These are phyloP conservation scores for Baorangia bicolor DNA, from an alignment of 768 basidiomycete species.

Conservation along the genomic window DNA sequence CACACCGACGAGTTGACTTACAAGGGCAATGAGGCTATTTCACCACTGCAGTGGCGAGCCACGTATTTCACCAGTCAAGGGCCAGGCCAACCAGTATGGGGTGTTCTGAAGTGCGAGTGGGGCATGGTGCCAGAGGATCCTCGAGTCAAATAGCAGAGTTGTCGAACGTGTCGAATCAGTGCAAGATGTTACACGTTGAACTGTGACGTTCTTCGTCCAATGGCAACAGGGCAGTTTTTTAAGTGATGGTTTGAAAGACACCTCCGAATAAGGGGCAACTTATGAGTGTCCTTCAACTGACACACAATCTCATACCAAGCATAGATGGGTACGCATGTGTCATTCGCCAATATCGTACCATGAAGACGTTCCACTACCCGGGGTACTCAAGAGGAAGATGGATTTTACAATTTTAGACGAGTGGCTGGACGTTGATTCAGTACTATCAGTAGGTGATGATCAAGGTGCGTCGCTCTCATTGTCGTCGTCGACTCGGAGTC, in stretches of 20 bases:
- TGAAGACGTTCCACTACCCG: slow-evolving; percentile 14
- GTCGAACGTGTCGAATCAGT: neutral
- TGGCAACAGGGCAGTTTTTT: neutral
- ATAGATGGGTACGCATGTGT: slow-evolving; percentile 28
- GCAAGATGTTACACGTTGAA: neutral
- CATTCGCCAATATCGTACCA: slow-evolving; percentile 14
- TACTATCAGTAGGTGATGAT: slow-evolving; percentile 10
- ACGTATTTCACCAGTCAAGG: neutral
- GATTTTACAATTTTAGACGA: slow-evolving; percentile 8
- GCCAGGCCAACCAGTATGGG: too few species aligned
- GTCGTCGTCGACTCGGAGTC: too few species aligned
- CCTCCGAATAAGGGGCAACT: neutral
- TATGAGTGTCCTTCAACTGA: neutral
- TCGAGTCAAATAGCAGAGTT: neutral
- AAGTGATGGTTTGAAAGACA: neutral
- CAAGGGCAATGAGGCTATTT: neutral
- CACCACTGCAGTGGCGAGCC: neutral
- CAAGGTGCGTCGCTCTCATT: slow-evolving; percentile 15
- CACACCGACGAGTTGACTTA: neutral
- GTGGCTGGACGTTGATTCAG: slow-evolving; percentile 9
- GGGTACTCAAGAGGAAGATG: slow-evolving; percentile 9
- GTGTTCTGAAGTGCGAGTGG: neutral
- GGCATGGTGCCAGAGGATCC: neutral
- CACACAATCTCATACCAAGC: neutral
- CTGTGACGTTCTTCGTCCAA: neutral